Percentiles rank a stretch among this genome's conserved stretches.
Conservation (phyloP, 176 grass and related monocot genomes). For the Elymus sibiricus region DNA sequence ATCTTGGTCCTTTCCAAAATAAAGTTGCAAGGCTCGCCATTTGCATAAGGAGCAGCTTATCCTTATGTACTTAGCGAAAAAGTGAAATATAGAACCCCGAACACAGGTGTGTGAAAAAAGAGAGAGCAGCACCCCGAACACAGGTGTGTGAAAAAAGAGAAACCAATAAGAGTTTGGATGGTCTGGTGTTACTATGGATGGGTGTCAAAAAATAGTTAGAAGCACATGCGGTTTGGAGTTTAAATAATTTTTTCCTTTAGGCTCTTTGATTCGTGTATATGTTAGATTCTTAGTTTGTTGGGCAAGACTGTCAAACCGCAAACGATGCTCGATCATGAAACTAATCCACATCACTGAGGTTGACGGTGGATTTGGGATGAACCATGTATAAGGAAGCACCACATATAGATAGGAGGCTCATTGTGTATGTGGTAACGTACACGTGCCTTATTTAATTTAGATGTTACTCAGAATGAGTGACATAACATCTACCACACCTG, state of each 20-base stretch:
- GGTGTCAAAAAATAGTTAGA: too few species aligned
- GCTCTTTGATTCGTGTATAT: neutral
- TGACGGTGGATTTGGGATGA: neutral
- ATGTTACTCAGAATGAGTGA: neutral
- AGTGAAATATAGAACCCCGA: too few species aligned
- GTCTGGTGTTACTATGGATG: too few species aligned
- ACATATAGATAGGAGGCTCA: neutral
- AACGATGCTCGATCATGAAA: neutral
- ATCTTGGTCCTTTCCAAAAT: too few species aligned
- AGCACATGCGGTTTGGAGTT: too few species aligned
- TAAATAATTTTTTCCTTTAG: neutral
- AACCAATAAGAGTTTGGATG: too few species aligned
- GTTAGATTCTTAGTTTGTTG: neutral
- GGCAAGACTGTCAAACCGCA: neutral
- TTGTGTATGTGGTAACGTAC: neutral
- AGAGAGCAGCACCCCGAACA: too few species aligned
- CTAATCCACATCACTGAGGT: neutral
- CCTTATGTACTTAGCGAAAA: too few species aligned
- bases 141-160: too few species aligned
- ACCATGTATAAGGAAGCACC: neutral
- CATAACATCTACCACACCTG: neutral
- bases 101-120: too few species aligned
- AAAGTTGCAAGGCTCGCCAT: neutral
- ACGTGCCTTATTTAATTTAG: neutral
- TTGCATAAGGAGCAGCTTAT: neutral